Conservation (phyloP, 1,284 basidiomycete genomes). For the Rhizopogon parksii region DNA sequence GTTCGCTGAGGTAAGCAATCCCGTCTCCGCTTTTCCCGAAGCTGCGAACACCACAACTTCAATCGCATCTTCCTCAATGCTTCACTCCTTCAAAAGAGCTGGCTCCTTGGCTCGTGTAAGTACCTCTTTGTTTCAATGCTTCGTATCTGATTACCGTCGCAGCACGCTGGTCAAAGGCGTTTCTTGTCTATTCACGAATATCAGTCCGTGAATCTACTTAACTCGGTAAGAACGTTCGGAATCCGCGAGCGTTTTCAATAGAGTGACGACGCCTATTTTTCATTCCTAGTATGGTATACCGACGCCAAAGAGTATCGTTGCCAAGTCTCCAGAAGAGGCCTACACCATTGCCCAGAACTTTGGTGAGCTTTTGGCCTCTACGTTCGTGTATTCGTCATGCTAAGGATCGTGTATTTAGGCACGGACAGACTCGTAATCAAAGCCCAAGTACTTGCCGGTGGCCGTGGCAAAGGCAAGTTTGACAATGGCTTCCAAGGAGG, state of each 20-base stretch:
- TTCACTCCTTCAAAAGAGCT: conserved; percentile 56
- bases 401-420: conserved; percentile 35
- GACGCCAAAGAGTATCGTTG: conserved; percentile 89
- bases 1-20: conserved; percentile 20
- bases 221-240: conserved; percentile 52
- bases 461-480: conserved; percentile 97
- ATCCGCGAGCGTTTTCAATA: neutral
- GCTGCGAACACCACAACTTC: conserved; percentile 2
- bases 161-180: conserved; percentile 76
- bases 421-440: conserved; percentile 84
- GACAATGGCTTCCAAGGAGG: conserved; percentile 96
- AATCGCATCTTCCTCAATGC: conserved; percentile 38
- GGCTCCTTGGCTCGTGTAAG: conserved; percentile 56
- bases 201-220: conserved; percentile 92
- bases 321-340: conserved; percentile 87
- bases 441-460: conserved; percentile 97
- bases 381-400: conserved; percentile 10
- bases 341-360: conserved; percentile 86
- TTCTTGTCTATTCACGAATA: conserved; percentile 98
- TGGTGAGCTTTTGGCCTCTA: conserved; percentile 39
- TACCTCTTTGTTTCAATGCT: conserved; percentile 9
- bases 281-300: conserved; percentile 81
- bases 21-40: conserved; percentile 6
- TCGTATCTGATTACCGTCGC: neutral
- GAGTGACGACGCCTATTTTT: neutral